Percentiles rank a stretch among this genome's conserved stretches.
Evolutionary conservation across 2,329 filamentous ascomycete genomes (phyloP).

Genomic region (Stachybotrys echinatus): DNA sequence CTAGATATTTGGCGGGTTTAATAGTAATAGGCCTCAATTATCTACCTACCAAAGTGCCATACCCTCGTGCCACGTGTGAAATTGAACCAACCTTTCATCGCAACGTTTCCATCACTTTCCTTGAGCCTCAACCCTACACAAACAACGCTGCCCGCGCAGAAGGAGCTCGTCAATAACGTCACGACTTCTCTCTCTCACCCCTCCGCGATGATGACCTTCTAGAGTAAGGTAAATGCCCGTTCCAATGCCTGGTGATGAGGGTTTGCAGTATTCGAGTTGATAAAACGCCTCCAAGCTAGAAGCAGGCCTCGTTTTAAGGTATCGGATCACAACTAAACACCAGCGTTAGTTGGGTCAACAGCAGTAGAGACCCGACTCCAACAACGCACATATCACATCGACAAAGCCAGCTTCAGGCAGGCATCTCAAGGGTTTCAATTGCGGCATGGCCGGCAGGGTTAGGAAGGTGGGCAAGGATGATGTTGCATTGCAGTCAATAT

Average conservation of each 20-base stretch:
- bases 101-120: background rate
- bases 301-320: background rate
- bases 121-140: background rate
- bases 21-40: background rate
- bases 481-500: background rate
- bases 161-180: background rate
- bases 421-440: background rate
- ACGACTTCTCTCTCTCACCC: background rate
- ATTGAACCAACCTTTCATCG: background rate
- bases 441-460: background rate
- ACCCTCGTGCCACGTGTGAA: background rate
- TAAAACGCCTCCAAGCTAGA: background rate
- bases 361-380: background rate
- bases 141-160: background rate
- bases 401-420: background rate
- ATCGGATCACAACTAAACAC: background rate
- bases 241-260: background rate
- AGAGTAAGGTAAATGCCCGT: background rate
- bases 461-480: background rate
- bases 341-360: background rate
- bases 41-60: background rate
- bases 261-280: background rate
- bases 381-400: background rate
- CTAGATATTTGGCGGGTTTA: background rate
- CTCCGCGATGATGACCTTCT: background rate